Base-by-base conservation (phyloP, 2,329 filamentous ascomycete species). In the Talaromyces sp. region DNA sequence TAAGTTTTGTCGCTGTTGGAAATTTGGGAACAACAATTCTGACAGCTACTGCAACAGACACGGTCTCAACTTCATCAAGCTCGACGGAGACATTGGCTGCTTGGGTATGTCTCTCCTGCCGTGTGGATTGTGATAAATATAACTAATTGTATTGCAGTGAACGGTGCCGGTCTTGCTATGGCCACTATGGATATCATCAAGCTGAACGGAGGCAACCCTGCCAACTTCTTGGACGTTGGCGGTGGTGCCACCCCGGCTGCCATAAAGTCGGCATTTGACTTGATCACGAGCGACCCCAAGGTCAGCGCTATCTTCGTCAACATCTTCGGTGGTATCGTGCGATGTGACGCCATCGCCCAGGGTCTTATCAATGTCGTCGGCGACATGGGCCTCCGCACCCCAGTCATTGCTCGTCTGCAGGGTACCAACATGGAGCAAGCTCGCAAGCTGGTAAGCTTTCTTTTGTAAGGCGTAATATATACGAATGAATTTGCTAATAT, bases 131-230 rank as follows among this genome's bases (percentile, higher is more conserved):
- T 10, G 31, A 18, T 47, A 31, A 12, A 18, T 51, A 61, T 63
- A 55, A 23, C 56, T 63, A 40, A 56, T 18, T 60, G 14, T 28
- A 57, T 16, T 62, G 30, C 67, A 70, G 95, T 99, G 83, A 99
- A 99, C 83, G 95, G 95, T 77, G 95, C 95, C 73, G 95, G 95
- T 83, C 90, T 99, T 69, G 95, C 95, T 81, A 99, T 99, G 95
- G 95, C 95, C 66, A 99, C 95, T 77, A 99, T 99, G 95, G 95
- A 99, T 80, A 98, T 99, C 79, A 99, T 99, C 87, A 98, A 99
- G 88, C 87, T 99, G 66, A 99, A 98, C 82, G 95, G 95, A 70
- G 95, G 95, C 67, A 84, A 87, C 75, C 95, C 95, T 65, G 95
- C 95, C 71, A 99, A 99, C 87, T 99, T 99, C 88, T 85, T 99